These are phyloP conservation scores for Catunica adiposa DNA, from an alignment of 2,329 filamentous ascomycete species.

Conservation along the genomic window DNA sequence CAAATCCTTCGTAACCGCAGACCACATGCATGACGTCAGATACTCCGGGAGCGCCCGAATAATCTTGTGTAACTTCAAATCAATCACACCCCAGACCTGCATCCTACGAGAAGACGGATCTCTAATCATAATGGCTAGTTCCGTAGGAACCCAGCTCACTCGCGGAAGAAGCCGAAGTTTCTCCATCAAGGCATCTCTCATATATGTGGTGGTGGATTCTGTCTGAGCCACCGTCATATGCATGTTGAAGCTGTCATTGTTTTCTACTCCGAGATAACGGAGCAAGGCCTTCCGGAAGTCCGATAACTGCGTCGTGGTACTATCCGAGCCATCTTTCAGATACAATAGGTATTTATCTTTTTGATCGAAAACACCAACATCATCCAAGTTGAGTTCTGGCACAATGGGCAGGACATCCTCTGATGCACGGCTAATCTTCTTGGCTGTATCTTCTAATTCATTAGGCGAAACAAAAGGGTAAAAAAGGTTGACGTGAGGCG, in stretches of 20 bases:
- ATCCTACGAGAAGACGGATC: constrained; percentile 27
- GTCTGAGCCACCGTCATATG: not conserved
- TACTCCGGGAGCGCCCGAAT: not conserved
- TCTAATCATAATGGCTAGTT: constrained; percentile 37
- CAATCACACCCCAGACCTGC: constrained; percentile 38
- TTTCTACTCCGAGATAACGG: not conserved
- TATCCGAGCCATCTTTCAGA: constrained; percentile 22
- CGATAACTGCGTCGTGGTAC: not conserved
- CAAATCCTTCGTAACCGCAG: not conserved
- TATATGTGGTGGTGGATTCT: constrained; percentile 20
- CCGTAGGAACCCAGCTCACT: constrained; percentile 30
- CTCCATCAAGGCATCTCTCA: constrained; percentile 34
- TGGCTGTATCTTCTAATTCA: constrained; percentile 27
- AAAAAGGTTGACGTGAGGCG: constrained; percentile 48
- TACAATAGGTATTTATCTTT: constrained; percentile 35
- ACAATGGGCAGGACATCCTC: not conserved
- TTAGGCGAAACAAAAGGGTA: constrained; percentile 46
- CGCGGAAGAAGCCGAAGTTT: constrained; percentile 34
- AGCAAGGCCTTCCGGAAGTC: not conserved
- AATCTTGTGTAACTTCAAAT: constrained; percentile 18
- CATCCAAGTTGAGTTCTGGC: constrained; percentile 23
- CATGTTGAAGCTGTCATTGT: not conserved
- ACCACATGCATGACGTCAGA: not conserved
- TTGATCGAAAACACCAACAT: constrained; percentile 32
- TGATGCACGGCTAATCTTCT: constrained; percentile 14